Conservation (phyloP, 139 green algal genomes). For the Tetraselmis chui region DNA sequence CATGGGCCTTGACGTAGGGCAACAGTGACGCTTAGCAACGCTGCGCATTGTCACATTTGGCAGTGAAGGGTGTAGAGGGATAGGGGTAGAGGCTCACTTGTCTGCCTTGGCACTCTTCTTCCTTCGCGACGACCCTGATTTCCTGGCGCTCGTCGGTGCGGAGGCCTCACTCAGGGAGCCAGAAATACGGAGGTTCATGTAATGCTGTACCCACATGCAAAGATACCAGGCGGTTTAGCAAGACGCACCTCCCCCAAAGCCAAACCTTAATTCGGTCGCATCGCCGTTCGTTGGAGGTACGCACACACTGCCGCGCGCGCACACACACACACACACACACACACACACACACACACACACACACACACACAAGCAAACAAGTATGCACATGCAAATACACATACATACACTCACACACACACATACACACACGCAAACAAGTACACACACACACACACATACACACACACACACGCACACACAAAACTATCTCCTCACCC, state of each 20-base stretch:
- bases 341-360: neutral
- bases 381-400: too few species aligned
- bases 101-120: neutral
- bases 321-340: neutral
- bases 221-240: too few species aligned
- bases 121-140: neutral
- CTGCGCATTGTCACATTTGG: neutral
- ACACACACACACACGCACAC: neutral
- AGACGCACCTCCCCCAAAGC: too few species aligned
- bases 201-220: neutral
- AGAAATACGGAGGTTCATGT: neutral
- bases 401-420: neutral
- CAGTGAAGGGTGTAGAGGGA: neutral
- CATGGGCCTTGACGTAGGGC: neutral
- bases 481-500: neutral
- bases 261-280: too few species aligned
- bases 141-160: neutral
- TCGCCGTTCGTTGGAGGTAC: too few species aligned
- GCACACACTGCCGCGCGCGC: neutral
- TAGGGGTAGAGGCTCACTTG: neutral
- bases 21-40: neutral
- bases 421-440: too few species aligned
- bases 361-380: neutral
- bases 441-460: too few species aligned
- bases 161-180: neutral